These are phyloP conservation scores for Colletotrichum ledebouriae DNA, from an alignment of 2,329 filamentous ascomycete genomes.

Conservation along the genomic window DNA sequence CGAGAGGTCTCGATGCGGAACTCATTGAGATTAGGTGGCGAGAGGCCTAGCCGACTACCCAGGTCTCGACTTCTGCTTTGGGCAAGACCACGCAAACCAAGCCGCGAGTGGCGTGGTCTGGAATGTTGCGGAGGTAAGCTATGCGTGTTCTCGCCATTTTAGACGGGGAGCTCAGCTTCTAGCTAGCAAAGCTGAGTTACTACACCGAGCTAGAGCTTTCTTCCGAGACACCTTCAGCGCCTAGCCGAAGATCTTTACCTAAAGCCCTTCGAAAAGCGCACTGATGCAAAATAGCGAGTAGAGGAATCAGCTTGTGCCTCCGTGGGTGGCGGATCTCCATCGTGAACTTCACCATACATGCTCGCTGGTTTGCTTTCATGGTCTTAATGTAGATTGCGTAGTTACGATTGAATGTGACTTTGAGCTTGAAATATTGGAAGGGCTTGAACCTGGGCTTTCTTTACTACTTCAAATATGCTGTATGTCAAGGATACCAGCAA, in stretches of 20 bases:
- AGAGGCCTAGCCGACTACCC: background rate
- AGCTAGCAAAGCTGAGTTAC: background rate
- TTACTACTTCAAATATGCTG: too few relatives aligned
- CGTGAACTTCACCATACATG: too few relatives aligned
- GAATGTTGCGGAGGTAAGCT: conserved; percentile 5
- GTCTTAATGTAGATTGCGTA: too few relatives aligned
- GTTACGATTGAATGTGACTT: too few relatives aligned
- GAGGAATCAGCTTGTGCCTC: too few relatives aligned
- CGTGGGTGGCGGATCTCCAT: too few relatives aligned
- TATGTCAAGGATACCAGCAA: too few relatives aligned
- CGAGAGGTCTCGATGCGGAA: background rate
- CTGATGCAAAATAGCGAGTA: background rate
- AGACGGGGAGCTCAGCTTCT: background rate
- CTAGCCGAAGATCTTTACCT: conserved; percentile 11
- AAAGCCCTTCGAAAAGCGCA: background rate
- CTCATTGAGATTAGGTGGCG: conserved; percentile 11
- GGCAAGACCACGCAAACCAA: background rate
- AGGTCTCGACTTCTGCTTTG: conserved; percentile 4
- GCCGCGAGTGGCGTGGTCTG: conserved; percentile 20
- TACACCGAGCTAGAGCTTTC: background rate
- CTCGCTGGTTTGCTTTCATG: too few relatives aligned
- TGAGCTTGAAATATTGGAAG: too few relatives aligned
- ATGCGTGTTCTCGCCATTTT: conserved; percentile 11
- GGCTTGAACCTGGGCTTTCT: too few relatives aligned
- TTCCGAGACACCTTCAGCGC: conserved; percentile 11